Base-by-base conservation (phyloP, 176 grass and related monocot species). In the Dendrocalamus sinicus region DNA sequence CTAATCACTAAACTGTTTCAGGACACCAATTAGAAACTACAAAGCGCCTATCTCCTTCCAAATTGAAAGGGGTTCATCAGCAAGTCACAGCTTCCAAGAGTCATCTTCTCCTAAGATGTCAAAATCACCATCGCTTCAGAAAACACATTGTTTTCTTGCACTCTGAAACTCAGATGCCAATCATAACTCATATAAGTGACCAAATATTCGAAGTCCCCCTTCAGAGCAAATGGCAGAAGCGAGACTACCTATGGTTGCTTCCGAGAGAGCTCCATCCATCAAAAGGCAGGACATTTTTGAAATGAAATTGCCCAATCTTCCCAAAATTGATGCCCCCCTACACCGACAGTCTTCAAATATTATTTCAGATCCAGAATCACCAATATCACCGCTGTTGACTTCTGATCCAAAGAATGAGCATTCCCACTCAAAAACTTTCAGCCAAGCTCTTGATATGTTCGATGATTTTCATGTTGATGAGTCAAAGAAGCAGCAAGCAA, bases 341-440 rank as follows among this genome's bases (percentile, higher is more conserved):
- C 85, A 95, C 13, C 82, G 90, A 30, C 86, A 92, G 67, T 89
- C 88, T 85, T 96, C 96, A 64, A 94, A 94, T 84, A 86, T 71
- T 84, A 86, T 71, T 41, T 99, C 92, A 66, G 92, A 99, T 16
- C 93, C 96, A 76, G 96, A 99, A 88, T 99, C 96, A 75, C 96
- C 96, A 65, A 96, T 99, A 87, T 96, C 96, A 77, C 93, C 96
- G 45, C 82, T 99, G 9, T 75, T 99, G 79, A 99, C 83, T 81
- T 96, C 96, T 88, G 96, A 99, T 88, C 96, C 96, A 20, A 89
- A 95, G 84, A 99, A 96, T 91, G 96, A 99, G 86, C 93, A 93
- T 48, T 99, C 93, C 22, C 93, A 96, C 86, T 99, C 96, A 6
- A 95, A 95, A 88, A 99, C 96, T 67, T 99, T 99, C 54, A 99